Conservation (phyloP, 2,329 filamentous ascomycete species). For the Exserohilum turcica region DNA sequence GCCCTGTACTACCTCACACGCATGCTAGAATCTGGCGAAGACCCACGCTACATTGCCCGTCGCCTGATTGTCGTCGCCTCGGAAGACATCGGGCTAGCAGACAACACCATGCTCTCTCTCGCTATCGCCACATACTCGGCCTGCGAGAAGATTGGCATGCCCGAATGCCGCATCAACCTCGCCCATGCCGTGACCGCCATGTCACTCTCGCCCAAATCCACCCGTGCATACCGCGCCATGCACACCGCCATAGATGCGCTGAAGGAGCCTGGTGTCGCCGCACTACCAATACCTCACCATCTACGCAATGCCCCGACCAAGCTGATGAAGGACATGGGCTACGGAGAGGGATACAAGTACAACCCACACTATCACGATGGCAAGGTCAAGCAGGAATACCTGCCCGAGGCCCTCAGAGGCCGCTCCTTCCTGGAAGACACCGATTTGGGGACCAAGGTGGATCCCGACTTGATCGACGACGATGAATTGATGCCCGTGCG, state of each 20-base stretch:
- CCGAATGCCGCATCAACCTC: constrained; percentile 89
- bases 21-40: constrained; percentile 95
- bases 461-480: constrained; percentile 53
- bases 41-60: constrained; percentile 88
- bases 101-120: constrained; percentile 80
- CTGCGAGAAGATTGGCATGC: constrained; percentile 91
- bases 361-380: constrained; percentile 89
- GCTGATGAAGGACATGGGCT: constrained; percentile 91
- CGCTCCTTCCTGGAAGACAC: constrained; percentile 77
- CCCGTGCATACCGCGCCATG: constrained; percentile 79
- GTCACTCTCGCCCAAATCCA: constrained; percentile 81
- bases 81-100: constrained; percentile 90
- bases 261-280: constrained; percentile 80
- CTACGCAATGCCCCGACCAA: constrained; percentile 89
- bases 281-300: constrained; percentile 82
- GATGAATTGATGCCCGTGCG: constrained; percentile 56
- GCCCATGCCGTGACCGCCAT: constrained; percentile 86
- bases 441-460: constrained; percentile 78
- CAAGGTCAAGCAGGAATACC: constrained; percentile 81
- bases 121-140: constrained; percentile 87
- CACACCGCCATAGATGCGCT: constrained; percentile 80
- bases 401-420: constrained; percentile 77
- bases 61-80: constrained; percentile 94
- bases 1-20: constrained; percentile 92
- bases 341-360: constrained; percentile 93